A percentile compares a stretch with the other conserved stretches of the same genome.
Conservation (phyloP, 805 yeast species). For the Candida palmyrensis region DNA sequence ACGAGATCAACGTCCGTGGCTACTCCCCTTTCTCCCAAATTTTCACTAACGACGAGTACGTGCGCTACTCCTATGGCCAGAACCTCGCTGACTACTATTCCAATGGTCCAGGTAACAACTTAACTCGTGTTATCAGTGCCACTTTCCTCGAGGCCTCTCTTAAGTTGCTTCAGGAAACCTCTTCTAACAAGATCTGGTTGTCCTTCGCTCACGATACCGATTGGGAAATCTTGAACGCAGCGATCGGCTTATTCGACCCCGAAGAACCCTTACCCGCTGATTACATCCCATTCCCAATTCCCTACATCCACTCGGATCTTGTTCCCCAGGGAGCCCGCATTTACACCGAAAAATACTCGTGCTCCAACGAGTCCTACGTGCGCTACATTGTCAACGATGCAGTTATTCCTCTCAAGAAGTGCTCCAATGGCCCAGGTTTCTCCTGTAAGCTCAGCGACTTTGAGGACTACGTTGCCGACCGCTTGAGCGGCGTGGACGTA, state of each 20-base stretch:
- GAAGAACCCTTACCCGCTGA: constrained; percentile 5
- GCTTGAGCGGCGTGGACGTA: constrained; percentile 23
- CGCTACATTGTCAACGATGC: constrained; percentile 10
- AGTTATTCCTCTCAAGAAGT: constrained; percentile 9
- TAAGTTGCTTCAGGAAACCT: constrained; percentile 16
- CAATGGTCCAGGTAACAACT: constrained; percentile 16
- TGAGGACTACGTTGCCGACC: constrained; percentile 21
- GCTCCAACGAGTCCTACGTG: constrained; percentile 10
- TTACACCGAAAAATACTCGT: constrained; percentile 9
- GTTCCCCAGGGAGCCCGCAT: constrained; percentile 9
- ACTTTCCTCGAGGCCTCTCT: constrained; percentile 18
- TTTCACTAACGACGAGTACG: constrained; percentile 20
- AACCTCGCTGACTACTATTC: constrained; percentile 17
- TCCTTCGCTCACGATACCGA: constrained; percentile 24
- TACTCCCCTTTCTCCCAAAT: constrained; percentile 16
- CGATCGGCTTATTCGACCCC: constrained; percentile 25
- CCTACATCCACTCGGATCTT: constrained; percentile 9
- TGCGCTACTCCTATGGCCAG: constrained; percentile 13
- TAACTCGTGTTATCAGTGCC: constrained; percentile 11
- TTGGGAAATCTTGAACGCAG: constrained; percentile 16
- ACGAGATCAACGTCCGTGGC: constrained; percentile 19
- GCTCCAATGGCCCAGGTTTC: constrained; percentile 11
- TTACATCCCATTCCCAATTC: constrained; percentile 6
- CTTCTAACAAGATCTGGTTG: constrained; percentile 23
- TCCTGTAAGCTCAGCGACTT: constrained; percentile 9